phyloP scores from a whole-genome alignment of 2,329 filamentous ascomycete species.

The Chaetomium globosum region DNA sequence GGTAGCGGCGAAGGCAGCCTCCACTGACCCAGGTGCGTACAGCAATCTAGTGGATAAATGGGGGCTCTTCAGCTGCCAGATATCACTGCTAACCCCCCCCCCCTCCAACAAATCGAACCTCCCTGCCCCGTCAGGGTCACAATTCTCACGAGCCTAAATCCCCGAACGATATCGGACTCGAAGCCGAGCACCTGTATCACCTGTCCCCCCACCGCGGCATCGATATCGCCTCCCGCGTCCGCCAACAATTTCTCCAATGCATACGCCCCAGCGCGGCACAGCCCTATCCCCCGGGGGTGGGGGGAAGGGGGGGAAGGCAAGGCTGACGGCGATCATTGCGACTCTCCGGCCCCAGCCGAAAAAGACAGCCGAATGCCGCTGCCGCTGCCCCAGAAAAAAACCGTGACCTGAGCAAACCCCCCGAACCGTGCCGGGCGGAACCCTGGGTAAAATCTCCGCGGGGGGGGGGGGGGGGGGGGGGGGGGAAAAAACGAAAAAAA shows the following conservation, averaged over 20 bases:
- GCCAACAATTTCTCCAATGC: not conserved
- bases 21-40: not conserved
- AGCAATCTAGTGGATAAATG: not conserved
- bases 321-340: not conserved
- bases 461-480: too few relatives aligned
- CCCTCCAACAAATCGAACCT: too few relatives aligned
- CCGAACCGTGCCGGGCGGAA: not conserved
- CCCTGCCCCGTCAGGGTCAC: too few relatives aligned
- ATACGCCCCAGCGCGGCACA: not conserved
- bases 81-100: too few relatives aligned
- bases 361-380: not conserved
- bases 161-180: not conserved
- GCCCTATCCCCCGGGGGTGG: too few relatives aligned
- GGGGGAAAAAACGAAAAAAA: too few relatives aligned
- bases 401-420: not conserved
- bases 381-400: not conserved
- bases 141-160: not conserved
- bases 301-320: not conserved
- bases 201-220: not conserved
- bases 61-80: not conserved
- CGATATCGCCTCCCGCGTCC: not conserved
- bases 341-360: not conserved
- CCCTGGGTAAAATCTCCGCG: not conserved
- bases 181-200: not conserved
- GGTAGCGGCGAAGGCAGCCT: not conserved